Evolutionary conservation across 306 rosid genomes (phyloP), one percentile per base, ranked within the genome.

Genomic region (Benincasa hispida): DNA sequence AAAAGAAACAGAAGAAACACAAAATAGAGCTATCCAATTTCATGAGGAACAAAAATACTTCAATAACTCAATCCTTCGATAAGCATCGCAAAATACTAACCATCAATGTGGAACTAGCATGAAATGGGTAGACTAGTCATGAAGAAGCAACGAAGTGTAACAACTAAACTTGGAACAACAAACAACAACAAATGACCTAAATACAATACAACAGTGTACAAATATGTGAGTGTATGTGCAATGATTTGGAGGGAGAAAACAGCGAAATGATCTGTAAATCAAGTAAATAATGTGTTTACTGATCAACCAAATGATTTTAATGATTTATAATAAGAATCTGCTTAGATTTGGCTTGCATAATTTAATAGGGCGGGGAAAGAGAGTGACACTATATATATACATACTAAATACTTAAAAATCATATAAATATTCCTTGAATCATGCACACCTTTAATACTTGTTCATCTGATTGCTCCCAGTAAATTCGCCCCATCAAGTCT

Each of bases 401-500:
- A 24, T 69, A 25, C 2, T 13, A 69, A 34, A 45, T 45, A 41
- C 75, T 22, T 47, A 15, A 72, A 70, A 28, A 70, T 2, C 10
- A 15, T 70, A 25, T 8, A 15, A 25, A 72, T 48, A 48, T 48
- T 48, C 25, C 76, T 45, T 47, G 24, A 70, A 15, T 24, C 58
- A 45, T 70, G 27, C 57, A 47, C 39, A 47, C 39, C 58, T 45
- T 70, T 25, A 70, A 45, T 27, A 25, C 75, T 27, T 17, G 42
- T 72, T 50, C 59, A 63, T 53, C 97, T 90, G 77, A 86, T 93
- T 70, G 90, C 90, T 78, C 96, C 98, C 2, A 81, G 88, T 83
- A 91, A 85, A 87, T 93, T 93, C 69, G 98, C 98, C 83, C 98
- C 98, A 74, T 88, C 92, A 74, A 93, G 94, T 81, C 35, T 90